These are phyloP conservation scores for Colletotrichum navitas DNA, from an alignment of 2,329 filamentous ascomycete genomes.

Conservation along the genomic window DNA sequence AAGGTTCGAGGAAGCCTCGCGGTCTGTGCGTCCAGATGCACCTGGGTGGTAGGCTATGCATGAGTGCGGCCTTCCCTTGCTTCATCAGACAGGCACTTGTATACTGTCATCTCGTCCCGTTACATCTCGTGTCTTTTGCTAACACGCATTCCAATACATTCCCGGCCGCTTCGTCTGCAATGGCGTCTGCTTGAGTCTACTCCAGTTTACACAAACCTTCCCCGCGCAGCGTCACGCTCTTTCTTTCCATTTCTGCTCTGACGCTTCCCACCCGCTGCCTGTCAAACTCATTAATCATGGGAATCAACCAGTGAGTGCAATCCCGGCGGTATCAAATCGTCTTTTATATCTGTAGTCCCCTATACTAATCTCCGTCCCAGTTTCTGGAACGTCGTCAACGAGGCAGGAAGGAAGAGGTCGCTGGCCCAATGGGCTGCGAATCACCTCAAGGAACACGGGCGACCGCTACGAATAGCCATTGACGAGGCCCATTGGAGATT, in stretches of 20 bases:
- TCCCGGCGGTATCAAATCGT: accelerated
- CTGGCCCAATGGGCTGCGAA: constrained; percentile 12
- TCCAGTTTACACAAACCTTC: background rate
- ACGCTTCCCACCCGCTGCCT: background rate
- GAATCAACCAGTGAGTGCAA: background rate
- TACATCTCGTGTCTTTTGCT: background rate
- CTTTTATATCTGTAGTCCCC: no score
- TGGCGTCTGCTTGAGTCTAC: background rate
- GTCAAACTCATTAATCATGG: background rate
- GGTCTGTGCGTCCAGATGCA: background rate
- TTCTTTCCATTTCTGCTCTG: background rate
- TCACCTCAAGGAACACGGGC: constrained; percentile 1
- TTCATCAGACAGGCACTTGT: background rate
- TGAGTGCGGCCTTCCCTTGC: background rate
- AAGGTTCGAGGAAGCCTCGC: background rate
- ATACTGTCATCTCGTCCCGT: no score
- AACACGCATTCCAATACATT: background rate
- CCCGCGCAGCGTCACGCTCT: background rate
- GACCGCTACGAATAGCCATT: constrained; percentile 8
- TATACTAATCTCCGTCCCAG: background rate
- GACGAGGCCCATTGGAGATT: constrained; percentile 24
- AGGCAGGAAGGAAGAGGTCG: background rate
- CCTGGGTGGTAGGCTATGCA: background rate
- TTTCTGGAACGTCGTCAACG: background rate
- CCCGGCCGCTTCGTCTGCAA: no score